Evolutionary conservation across 2,329 filamentous ascomycete species (phyloP).

Genomic region (Parastagonospora avenae): DNA sequence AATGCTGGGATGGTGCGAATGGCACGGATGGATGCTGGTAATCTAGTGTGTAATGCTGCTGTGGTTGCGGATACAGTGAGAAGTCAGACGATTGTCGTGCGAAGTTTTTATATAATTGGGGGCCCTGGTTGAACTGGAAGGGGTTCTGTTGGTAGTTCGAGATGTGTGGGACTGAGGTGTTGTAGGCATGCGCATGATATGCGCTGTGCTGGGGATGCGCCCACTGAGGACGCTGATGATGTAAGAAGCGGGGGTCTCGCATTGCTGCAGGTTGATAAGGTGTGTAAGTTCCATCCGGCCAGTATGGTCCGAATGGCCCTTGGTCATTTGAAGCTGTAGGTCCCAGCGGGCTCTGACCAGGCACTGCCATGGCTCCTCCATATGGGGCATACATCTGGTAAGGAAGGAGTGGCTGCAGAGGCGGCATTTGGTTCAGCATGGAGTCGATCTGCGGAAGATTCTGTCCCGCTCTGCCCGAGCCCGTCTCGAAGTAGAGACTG

Average conservation of each 20-base stretch:
- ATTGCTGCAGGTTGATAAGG: constrained; percentile 49
- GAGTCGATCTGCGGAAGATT: constrained; percentile 64
- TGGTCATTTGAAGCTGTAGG: constrained; percentile 50
- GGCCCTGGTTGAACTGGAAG: constrained; percentile 32
- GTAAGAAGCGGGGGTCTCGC: constrained; percentile 45
- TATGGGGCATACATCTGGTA: constrained; percentile 51
- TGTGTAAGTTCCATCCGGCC: constrained; percentile 49
- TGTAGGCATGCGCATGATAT: constrained; percentile 34
- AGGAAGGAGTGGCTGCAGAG: constrained; percentile 61
- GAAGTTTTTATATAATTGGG: constrained; percentile 27
- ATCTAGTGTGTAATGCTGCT: constrained; percentile 29
- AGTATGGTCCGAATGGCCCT: constrained; percentile 48
- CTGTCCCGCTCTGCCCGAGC: constrained; percentile 44
- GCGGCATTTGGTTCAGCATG: constrained; percentile 63
- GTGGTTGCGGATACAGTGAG: constrained; percentile 30
- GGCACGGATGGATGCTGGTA: constrained; percentile 32
- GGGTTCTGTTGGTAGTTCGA: constrained; percentile 32
- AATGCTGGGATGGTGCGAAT: constrained; percentile 25
- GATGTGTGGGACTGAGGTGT: constrained; percentile 29
- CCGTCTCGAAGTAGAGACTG: constrained; percentile 43
- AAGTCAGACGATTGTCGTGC: constrained; percentile 31
- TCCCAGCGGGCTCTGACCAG: constrained; percentile 42
- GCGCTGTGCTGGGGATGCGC: constrained; percentile 35
- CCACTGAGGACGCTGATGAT: constrained; percentile 41
- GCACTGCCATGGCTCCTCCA: constrained; percentile 37